These are phyloP conservation scores for Sporothrix pallida DNA, from an alignment of 2,329 filamentous ascomycete genomes.

Conservation along the genomic window DNA sequence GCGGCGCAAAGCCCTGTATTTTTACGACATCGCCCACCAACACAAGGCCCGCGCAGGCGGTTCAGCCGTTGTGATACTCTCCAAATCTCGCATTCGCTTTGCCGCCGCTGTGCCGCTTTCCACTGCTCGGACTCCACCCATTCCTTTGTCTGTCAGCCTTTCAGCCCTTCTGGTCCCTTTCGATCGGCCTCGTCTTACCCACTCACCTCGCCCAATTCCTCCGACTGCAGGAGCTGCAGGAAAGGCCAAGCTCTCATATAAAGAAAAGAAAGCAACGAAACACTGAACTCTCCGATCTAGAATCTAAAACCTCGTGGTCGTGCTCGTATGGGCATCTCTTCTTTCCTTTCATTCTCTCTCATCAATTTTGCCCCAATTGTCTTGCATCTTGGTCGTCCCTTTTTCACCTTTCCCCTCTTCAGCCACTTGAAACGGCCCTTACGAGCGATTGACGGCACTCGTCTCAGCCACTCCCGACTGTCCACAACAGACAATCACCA, in stretches of 20 bases:
- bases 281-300: background rate
- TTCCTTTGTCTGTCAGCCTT: background rate
- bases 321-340: conserved; percentile 26
- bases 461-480: background rate
- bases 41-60: conserved; percentile 6
- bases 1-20: background rate
- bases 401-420: background rate
- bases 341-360: background rate
- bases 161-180: background rate
- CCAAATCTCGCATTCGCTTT: too few species aligned
- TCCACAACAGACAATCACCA: background rate
- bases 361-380: background rate
- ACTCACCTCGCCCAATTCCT: background rate
- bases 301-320: background rate
- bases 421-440: conserved; percentile 8
- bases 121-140: too few species aligned
- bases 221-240: background rate
- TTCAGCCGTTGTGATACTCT: background rate
- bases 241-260: background rate
- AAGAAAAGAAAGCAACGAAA: too few species aligned
- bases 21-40: too few species aligned
- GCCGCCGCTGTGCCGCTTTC: too few species aligned
- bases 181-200: background rate
- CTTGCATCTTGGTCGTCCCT: background rate
- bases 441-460: background rate